phyloP scores from a whole-genome alignment of 495 filamentous ascomycete genomes.

The Neurospora tetraspora region DNA sequence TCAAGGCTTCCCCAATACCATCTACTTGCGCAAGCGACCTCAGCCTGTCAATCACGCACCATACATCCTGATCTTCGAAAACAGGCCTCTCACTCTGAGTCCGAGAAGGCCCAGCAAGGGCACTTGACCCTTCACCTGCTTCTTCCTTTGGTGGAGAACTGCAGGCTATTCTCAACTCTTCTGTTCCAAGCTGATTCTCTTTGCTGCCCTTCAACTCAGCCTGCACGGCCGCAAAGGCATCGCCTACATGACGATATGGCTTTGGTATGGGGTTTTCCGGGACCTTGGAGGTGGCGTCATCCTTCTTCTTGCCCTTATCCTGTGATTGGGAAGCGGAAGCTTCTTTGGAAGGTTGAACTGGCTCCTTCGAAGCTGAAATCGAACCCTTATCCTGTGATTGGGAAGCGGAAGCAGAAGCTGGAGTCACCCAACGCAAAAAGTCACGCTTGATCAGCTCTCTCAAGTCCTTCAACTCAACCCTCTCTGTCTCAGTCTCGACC shows the following conservation, averaged over 20 bases:
- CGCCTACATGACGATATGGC: not conserved
- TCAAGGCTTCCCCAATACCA: no score
- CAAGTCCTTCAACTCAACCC: not conserved
- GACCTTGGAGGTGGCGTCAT: not conserved
- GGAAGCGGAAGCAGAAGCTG: not conserved
- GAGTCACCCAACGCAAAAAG: no score
- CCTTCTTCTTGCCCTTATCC: not conserved
- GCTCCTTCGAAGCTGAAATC: no score
- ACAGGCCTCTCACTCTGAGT: not conserved
- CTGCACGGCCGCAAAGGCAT: not conserved
- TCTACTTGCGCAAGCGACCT: no score
- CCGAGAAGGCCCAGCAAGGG: not conserved
- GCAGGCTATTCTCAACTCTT: not conserved
- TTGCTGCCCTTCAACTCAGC: no score
- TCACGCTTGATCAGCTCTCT: not conserved
- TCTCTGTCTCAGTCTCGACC: not conserved
- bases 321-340: not conserved
- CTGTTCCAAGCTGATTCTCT: not conserved
- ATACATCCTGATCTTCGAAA: not conserved
- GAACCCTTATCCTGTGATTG: not conserved
- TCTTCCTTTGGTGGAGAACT: not conserved
- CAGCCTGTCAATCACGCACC: no score
- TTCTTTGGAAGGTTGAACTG: no score
- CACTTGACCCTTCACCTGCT: not conserved
- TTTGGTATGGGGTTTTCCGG: not conserved